A percentile compares a stretch with the other conserved stretches of the same genome.
Conservation (phyloP, 768 basidiomycete genomes). For the Agaricus blazei region DNA sequence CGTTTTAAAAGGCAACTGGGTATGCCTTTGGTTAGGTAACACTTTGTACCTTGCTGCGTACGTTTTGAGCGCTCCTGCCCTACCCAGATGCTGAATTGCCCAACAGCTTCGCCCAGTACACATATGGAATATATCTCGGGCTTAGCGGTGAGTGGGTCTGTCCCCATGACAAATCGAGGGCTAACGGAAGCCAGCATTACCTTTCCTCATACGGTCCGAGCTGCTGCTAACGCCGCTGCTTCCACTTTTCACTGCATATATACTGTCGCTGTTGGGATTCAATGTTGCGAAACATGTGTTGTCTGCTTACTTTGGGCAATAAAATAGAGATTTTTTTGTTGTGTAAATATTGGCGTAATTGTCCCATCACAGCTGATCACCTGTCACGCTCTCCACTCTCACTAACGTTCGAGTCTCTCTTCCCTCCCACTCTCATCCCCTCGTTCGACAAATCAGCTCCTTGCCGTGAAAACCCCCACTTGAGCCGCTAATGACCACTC, state of each 20-base stretch:
- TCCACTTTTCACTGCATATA: conserved; percentile 81
- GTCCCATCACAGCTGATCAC: conserved; percentile 7
- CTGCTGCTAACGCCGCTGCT: conserved; percentile 87
- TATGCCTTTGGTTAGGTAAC: conserved; percentile 91
- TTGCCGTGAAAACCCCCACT: conserved; percentile 5
- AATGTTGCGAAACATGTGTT: conserved; percentile 86
- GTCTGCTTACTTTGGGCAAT: conserved; percentile 58
- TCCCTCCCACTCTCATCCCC: conserved; percentile 9
- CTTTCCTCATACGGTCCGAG: conserved; percentile 88
- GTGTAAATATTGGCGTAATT: conserved; percentile 9
- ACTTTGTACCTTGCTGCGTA: conserved; percentile 87
- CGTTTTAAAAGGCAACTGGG: conserved; percentile 82
- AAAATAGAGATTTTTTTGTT: conserved; percentile 5
- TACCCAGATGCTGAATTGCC: conserved; percentile 1
- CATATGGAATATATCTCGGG: conserved; percentile 87
- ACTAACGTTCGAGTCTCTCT: conserved; percentile 1
- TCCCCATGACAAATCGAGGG: not conserved
- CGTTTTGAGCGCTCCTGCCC: conserved; percentile 18
- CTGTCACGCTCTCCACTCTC: conserved; percentile 7
- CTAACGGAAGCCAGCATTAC: conserved; percentile 58
- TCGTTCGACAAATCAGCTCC: conserved; percentile 7
- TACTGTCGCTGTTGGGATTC: conserved; percentile 84
- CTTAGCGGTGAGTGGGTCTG: conserved; percentile 55
- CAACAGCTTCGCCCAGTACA: conserved; percentile 78
- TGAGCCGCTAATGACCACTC: conserved; percentile 37